A percentile compares a stretch with the other conserved stretches of the same genome.
These are phyloP conservation scores for Ophiostoma piceae DNA, from an alignment of 2,329 filamentous ascomycete species.

Conservation along the genomic window DNA sequence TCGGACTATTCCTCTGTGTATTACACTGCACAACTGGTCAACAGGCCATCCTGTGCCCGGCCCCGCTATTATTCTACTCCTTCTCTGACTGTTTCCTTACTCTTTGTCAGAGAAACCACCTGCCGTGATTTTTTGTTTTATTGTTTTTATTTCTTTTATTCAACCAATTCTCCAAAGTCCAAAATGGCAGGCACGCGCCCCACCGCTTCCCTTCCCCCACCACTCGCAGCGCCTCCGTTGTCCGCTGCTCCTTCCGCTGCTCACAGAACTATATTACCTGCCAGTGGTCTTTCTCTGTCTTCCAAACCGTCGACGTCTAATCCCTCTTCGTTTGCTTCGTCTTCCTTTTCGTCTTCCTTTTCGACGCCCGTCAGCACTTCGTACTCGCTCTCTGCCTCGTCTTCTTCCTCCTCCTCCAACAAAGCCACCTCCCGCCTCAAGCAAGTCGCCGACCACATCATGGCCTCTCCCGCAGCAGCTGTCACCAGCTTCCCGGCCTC, in stretches of 20 bases:
- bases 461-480: constrained; percentile 40
- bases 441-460: constrained; percentile 66
- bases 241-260: constrained; percentile 20
- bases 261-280: background rate
- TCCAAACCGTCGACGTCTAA: constrained; percentile 2
- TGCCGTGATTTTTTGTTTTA: background rate
- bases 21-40: background rate
- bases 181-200: constrained; percentile 22
- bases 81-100: background rate
- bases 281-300: constrained; percentile 11
- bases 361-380: background rate
- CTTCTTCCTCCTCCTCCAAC: constrained; percentile 18
- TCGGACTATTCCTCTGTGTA: background rate
- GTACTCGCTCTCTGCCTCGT: background rate
- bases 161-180: background rate
- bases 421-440: constrained; percentile 45
- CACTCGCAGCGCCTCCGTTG: constrained; percentile 16
- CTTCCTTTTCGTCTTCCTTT: constrained; percentile 8
- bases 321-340: constrained; percentile 16
- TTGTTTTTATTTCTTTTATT: background rate
- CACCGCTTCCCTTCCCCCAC: constrained; percentile 24
- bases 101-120: constrained; percentile 7
- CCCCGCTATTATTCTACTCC: background rate
- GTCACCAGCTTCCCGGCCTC: constrained; percentile 68
- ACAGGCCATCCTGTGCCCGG: background rate